Conservation (phyloP, 495 filamentous ascomycete species). For the Gamarada debralockiae region DNA sequence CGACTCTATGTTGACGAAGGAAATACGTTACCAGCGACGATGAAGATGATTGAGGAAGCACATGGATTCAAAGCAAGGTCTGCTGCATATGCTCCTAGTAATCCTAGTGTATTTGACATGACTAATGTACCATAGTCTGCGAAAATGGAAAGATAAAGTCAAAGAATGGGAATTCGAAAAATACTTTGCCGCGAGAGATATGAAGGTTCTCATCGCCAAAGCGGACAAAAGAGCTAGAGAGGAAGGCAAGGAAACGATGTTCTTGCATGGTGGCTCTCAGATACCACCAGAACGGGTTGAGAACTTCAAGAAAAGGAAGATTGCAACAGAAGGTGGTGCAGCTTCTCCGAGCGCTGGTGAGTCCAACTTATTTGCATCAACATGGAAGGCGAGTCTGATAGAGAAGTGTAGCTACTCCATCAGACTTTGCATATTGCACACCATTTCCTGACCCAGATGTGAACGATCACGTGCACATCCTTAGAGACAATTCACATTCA, state of each 20-base stretch:
- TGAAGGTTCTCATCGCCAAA: conserved; percentile 2
- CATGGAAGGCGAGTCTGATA: too few relatives aligned
- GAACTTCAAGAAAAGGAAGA: conserved; percentile 9
- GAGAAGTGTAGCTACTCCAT: too few relatives aligned
- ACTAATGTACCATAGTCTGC: neutral
- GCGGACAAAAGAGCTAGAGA: neutral
- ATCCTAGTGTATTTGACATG: neutral
- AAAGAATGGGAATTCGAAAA: conserved; percentile 16
- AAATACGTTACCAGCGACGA: too few relatives aligned
- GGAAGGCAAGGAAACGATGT: conserved; percentile 6
- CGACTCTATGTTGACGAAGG: too few relatives aligned
- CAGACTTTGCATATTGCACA: too few relatives aligned
- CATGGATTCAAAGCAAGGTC: conserved; percentile 5
- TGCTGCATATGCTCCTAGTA: neutral
- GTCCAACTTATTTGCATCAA: too few relatives aligned
- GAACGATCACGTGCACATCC: too few relatives aligned
- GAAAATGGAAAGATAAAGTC: conserved; percentile 13
- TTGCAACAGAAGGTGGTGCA: neutral
- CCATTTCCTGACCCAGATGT: too few relatives aligned
- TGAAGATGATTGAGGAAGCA: neutral
- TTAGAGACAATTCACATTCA: too few relatives aligned
- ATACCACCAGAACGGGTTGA: conserved; percentile 1
- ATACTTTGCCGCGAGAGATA: conserved; percentile 2
- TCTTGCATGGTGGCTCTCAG: neutral
- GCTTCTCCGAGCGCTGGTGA: neutral